Evolutionary conservation across 1,284 basidiomycete genomes (phyloP).

Genomic region (Marasmius oreades): DNA sequence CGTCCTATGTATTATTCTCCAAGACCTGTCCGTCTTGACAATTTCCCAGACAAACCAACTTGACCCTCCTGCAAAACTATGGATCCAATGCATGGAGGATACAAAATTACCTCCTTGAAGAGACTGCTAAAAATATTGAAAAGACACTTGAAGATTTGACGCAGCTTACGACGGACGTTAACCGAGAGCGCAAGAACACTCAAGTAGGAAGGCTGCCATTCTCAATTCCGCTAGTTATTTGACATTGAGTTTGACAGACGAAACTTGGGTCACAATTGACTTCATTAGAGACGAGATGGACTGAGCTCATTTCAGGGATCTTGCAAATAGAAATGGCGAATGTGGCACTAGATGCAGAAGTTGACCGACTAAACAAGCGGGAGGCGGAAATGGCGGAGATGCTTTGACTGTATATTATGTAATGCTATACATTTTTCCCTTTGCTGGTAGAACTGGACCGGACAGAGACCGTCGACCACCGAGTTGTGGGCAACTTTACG

Average conservation of each 20-base stretch:
- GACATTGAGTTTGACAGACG: constrained; percentile 41
- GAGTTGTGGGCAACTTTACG: background rate
- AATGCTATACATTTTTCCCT: background rate
- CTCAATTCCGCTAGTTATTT: background rate
- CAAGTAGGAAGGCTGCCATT: constrained; percentile 50
- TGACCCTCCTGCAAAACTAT: constrained; percentile 82
- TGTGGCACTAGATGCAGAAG: constrained; percentile 73
- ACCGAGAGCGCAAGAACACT: constrained; percentile 80
- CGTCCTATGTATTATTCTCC: constrained; percentile 19
- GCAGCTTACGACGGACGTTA: constrained; percentile 77
- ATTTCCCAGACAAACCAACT: constrained; percentile 72
- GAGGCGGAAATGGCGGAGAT: constrained; percentile 58
- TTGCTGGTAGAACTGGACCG: background rate
- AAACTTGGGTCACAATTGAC: constrained; percentile 74
- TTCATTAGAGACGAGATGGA: constrained; percentile 83
- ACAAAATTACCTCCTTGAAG: constrained; percentile 85
- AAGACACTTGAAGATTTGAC: constrained; percentile 68
- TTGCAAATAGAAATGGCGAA: constrained; percentile 94
- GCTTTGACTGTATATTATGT: background rate
- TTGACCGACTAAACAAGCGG: constrained; percentile 51
- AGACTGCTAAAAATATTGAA: constrained; percentile 73
- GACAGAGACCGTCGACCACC: background rate
- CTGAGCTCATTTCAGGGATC: constrained; percentile 81
- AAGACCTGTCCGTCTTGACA: constrained; percentile 6
- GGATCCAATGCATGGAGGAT: constrained; percentile 91